Conservation (phyloP, 495 filamentous ascomycete genomes). For the Corynascus novoguineensis region DNA sequence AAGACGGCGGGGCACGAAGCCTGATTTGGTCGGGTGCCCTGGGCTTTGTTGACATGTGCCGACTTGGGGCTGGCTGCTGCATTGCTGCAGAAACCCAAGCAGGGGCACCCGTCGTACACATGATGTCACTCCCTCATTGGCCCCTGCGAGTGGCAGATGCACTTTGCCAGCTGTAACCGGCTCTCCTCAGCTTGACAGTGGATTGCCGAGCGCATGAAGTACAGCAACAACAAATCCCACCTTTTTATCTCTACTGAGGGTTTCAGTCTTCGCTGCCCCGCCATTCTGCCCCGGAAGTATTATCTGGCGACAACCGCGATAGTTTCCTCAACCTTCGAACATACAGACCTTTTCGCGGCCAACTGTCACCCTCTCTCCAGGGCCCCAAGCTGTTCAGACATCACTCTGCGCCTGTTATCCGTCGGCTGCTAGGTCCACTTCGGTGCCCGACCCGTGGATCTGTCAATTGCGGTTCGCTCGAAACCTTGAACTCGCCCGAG, state of each 20-base stretch:
- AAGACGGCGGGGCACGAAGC: slow-evolving; percentile 4
- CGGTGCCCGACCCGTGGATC: not conserved
- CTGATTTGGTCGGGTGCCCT: slow-evolving; percentile 6
- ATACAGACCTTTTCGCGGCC: not conserved
- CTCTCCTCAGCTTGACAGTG: not conserved
- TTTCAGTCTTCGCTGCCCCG: slow-evolving; percentile 1
- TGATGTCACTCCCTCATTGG: slow-evolving; percentile 16
- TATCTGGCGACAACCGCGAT: not conserved
- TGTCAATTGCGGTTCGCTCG: not conserved
- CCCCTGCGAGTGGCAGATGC: not conserved
- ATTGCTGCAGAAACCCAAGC: slow-evolving; percentile 20
- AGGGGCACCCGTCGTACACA: not conserved
- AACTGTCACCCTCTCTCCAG: not conserved
- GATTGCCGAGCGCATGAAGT: not conserved
- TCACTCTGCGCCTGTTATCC: not conserved
- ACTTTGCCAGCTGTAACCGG: slow-evolving; percentile 1
- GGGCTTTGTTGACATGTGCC: slow-evolving; percentile 18
- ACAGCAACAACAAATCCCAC: not conserved
- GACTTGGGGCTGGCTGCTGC: slow-evolving; percentile 6
- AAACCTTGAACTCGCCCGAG: not conserved
- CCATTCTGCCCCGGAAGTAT: not conserved
- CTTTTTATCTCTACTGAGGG: not conserved
- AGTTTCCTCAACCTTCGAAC: not conserved
- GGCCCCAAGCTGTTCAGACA: not conserved
- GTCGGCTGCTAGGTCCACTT: not conserved